phyloP scores from a whole-genome alignment of 1,284 basidiomycete species.

The Puccinia hordei region DNA sequence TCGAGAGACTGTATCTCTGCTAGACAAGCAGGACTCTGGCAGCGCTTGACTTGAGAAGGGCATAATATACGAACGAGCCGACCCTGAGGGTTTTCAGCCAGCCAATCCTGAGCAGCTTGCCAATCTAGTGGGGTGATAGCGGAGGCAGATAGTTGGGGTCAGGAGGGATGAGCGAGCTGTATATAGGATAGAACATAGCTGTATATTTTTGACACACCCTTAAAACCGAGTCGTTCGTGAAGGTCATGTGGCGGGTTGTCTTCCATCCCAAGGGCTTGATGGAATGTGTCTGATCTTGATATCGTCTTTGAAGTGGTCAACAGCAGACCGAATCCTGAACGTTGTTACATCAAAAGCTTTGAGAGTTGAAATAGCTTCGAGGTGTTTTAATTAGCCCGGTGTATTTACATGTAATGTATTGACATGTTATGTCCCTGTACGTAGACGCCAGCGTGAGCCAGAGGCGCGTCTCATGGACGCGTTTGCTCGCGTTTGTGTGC shows the following conservation, averaged over 20 bases:
- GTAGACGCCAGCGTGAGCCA: too few relatives aligned
- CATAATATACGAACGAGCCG: not conserved
- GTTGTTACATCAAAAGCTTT: too few relatives aligned
- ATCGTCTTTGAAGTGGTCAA: not conserved
- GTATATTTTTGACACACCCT: not conserved
- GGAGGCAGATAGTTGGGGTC: not conserved
- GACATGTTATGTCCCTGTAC: too few relatives aligned
- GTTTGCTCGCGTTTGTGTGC: too few relatives aligned
- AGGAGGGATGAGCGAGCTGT: not conserved
- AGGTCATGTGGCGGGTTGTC: not conserved
- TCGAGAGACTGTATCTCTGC: not conserved
- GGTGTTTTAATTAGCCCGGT: too few relatives aligned
- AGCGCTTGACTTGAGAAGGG: not conserved
- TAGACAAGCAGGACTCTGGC: not conserved
- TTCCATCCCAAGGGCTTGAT: not conserved
- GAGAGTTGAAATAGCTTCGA: too few relatives aligned
- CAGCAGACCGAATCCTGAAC: not conserved
- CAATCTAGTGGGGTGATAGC: too few relatives aligned
- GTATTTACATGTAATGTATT: too few relatives aligned
- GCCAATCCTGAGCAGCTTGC: not conserved
- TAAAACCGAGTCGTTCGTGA: not conserved
- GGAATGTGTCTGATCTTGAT: not conserved
- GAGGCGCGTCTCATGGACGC: too few relatives aligned
- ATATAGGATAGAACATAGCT: not conserved
- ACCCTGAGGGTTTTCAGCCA: not conserved